Evolutionary conservation across 2,329 filamentous ascomycete genomes (phyloP).

Genomic region (Diaporthe citrichinensis): DNA sequence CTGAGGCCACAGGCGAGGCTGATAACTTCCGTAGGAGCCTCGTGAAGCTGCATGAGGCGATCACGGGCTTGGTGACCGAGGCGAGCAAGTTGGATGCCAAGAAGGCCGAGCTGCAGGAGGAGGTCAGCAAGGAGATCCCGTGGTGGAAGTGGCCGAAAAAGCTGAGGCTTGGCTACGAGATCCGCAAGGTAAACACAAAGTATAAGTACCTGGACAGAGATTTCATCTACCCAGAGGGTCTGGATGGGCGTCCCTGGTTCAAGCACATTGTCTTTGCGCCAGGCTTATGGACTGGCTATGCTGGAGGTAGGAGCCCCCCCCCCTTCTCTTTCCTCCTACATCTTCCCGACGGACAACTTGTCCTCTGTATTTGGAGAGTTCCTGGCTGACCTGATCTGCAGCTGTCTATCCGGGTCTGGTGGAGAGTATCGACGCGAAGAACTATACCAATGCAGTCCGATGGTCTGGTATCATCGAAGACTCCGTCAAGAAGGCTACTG

Average conservation of each 20-base stretch:
- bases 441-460: slow-evolving; percentile 69
- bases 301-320: slow-evolving; percentile 71
- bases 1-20: slow-evolving; percentile 51
- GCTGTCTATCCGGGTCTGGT: slow-evolving; percentile 74
- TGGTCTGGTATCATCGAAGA: slow-evolving; percentile 72
- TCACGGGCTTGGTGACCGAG: slow-evolving; percentile 41
- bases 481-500: slow-evolving; percentile 54
- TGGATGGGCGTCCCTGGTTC: slow-evolving; percentile 89
- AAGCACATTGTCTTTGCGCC: slow-evolving; percentile 96
- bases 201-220: slow-evolving; percentile 88
- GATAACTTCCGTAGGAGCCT: slow-evolving; percentile 58
- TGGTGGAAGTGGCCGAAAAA: slow-evolving; percentile 75
- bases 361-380: slow-evolving; percentile 81
- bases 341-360: slow-evolving; percentile 73
- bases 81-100: slow-evolving; percentile 56
- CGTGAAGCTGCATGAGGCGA: slow-evolving; percentile 51
- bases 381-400: slow-evolving; percentile 47
- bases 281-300: slow-evolving; percentile 91
- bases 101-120: slow-evolving; percentile 54
- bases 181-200: slow-evolving; percentile 79
- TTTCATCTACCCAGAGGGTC: slow-evolving; percentile 81
- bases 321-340: not conserved
- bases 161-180: slow-evolving; percentile 72
- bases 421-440: slow-evolving; percentile 73
- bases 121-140: slow-evolving; percentile 62